Percentiles rank a stretch among this genome's conserved stretches.
phyloP scores from a whole-genome alignment of 2,329 filamentous ascomycete species.

The Dactylonectria estremocensis region DNA sequence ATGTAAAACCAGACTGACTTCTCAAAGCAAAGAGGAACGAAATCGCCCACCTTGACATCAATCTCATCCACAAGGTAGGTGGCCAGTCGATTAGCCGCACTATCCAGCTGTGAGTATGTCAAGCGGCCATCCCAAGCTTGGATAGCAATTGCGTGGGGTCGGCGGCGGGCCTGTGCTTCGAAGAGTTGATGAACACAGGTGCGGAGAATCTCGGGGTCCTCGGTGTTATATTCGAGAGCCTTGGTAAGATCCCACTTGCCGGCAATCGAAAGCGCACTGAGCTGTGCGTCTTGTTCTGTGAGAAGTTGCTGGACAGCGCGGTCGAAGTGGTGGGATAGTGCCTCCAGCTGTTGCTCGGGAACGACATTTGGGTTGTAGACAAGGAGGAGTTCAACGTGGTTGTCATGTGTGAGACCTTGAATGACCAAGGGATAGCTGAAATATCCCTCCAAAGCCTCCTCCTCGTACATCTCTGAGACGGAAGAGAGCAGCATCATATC shows the following conservation, averaged over 20 bases:
- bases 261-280: background rate
- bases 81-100: conserved; percentile 9
- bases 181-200: conserved; percentile 41
- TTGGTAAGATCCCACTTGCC: conserved; percentile 9
- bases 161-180: conserved; percentile 4
- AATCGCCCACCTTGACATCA: conserved; percentile 10
- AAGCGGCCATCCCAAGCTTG: conserved; percentile 48
- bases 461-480: background rate
- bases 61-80: conserved; percentile 24
- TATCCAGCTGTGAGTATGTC: conserved; percentile 38
- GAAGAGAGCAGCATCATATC: background rate
- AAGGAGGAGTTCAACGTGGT: background rate
- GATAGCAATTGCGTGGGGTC: conserved; percentile 24
- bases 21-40: conserved; percentile 32
- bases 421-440: conserved; percentile 18
- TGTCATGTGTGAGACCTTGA: conserved; percentile 1
- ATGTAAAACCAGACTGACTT: conserved; percentile 40
- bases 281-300: background rate
- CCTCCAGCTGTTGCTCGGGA: background rate
- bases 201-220: background rate
- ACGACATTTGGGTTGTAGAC: conserved; percentile 2
- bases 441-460: conserved; percentile 14
- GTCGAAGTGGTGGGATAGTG: conserved; percentile 7
- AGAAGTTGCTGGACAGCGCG: background rate
- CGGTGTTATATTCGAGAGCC: conserved; percentile 4